Percentiles rank a stretch among this genome's conserved stretches.
phyloP scores from a whole-genome alignment of 805 yeast genomes.

The Suhomyces canberraensis region DNA sequence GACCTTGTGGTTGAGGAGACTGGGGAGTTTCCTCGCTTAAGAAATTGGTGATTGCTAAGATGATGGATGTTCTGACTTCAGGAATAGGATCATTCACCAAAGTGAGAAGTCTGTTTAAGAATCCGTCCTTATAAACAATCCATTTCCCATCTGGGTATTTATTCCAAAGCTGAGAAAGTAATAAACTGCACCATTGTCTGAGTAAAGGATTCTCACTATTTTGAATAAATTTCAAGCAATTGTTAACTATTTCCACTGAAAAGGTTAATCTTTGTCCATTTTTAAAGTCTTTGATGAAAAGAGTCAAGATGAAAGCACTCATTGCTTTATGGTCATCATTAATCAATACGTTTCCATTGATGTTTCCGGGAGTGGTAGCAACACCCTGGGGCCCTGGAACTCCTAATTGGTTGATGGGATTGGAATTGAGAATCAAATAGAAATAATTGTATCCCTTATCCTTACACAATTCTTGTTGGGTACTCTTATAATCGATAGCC shows the following conservation, averaged over 20 bases:
- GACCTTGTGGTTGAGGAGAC: conserved; percentile 11
- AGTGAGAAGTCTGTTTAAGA: conserved; percentile 51
- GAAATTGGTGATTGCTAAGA: conserved; percentile 69
- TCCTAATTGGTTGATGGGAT: conserved; percentile 26
- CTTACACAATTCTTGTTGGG: conserved; percentile 88
- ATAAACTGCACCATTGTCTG: conserved; percentile 87
- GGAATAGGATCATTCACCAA: conserved; percentile 87
- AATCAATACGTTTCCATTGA: conserved; percentile 30
- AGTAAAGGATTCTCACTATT: conserved; percentile 79
- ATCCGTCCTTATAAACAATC: conserved; percentile 63
- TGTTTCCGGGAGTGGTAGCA: conserved; percentile 14
- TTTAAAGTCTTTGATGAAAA: conserved; percentile 77
- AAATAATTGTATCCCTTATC: conserved; percentile 90
- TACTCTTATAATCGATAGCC: conserved; percentile 88
- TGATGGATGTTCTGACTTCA: conserved; percentile 84
- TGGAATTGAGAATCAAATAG: conserved; percentile 64
- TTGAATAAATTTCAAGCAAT: conserved; percentile 62
- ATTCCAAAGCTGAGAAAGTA: conserved; percentile 74
- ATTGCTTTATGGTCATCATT: conserved; percentile 89
- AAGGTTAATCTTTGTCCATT: conserved; percentile 80
- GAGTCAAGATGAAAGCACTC: conserved; percentile 86
- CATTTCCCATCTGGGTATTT: conserved; percentile 72
- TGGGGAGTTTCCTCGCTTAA: conserved; percentile 42
- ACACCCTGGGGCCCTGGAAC: conserved; percentile 26
- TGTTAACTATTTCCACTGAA: conserved; percentile 66